Conservation (phyloP, 2,329 filamentous ascomycete genomes). For the Scytalidium lignicola region DNA sequence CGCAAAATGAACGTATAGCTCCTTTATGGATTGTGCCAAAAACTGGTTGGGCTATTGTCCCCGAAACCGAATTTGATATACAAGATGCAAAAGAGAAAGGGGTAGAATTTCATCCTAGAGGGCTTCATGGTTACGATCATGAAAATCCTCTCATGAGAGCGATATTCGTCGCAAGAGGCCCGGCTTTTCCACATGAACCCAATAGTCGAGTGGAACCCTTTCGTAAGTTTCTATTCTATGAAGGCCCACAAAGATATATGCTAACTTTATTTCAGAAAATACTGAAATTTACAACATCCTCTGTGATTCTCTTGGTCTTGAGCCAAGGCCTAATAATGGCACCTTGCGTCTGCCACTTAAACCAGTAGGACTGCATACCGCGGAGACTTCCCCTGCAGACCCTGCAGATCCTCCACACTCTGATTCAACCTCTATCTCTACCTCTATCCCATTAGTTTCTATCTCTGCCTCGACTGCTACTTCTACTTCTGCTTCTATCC, state of each 20-base stretch:
- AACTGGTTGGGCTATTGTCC: conserved; percentile 87
- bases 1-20: conserved; percentile 81
- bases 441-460: conserved; percentile 11
- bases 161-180: conserved; percentile 87
- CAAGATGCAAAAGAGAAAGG: conserved; percentile 59
- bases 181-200: conserved; percentile 80
- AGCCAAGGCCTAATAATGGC: conserved; percentile 77
- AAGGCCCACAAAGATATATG: background rate
- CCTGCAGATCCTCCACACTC: conserved; percentile 43
- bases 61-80: conserved; percentile 72
- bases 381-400: conserved; percentile 41
- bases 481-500: background rate
- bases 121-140: conserved; percentile 92
- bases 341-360: conserved; percentile 68
- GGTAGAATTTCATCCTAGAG: conserved; percentile 69
- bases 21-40: conserved; percentile 93
- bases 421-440: background rate
- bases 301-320: conserved; percentile 77
- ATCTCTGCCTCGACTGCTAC: background rate
- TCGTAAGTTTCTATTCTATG: conserved; percentile 52
- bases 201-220: conserved; percentile 78
- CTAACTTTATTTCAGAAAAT: conserved; percentile 61
- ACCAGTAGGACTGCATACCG: conserved; percentile 41
- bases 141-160: conserved; percentile 93
- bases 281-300: conserved; percentile 92